phyloP scores from a whole-genome alignment of 108 stramenopile genomes.

The Conticribra weissflogii region DNA sequence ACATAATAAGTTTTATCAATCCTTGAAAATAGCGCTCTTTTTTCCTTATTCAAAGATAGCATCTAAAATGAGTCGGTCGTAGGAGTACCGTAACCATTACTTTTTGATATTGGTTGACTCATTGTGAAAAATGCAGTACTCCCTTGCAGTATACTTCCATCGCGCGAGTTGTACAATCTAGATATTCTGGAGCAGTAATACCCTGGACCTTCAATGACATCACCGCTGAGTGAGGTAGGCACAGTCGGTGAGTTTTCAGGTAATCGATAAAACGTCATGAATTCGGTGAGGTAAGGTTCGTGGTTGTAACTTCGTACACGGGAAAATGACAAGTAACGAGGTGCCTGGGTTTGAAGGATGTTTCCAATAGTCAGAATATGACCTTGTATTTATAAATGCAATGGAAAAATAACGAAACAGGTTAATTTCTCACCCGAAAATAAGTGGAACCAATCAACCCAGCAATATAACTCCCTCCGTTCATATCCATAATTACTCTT shows the following conservation, averaged over 20 bases:
- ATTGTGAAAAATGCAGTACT: conserved; percentile 51
- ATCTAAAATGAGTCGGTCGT: too few relatives aligned
- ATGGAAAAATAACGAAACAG: background rate
- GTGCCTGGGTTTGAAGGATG: conserved; percentile 13
- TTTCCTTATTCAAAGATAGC: too few relatives aligned
- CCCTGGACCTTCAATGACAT: conserved; percentile 11
- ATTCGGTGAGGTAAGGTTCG: conserved; percentile 41
- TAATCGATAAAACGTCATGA: conserved; percentile 37
- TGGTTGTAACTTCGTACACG: conserved; percentile 12
- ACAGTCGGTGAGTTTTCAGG: background rate
- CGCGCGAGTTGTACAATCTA: conserved; percentile 35
- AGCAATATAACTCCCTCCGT: conserved; percentile 40
- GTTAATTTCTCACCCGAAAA: conserved; percentile 28
- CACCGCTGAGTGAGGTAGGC: background rate
- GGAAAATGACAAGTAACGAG: conserved; percentile 45
- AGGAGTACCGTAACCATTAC: too few relatives aligned
- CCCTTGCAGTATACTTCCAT: conserved; percentile 48
- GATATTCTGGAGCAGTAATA: conserved; percentile 43
- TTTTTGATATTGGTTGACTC: conserved; percentile 21
- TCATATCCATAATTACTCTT: conserved; percentile 43
- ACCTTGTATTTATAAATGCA: too few relatives aligned
- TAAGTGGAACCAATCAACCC: conserved; percentile 39
- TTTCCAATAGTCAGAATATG: too few relatives aligned
- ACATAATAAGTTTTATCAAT: too few relatives aligned
- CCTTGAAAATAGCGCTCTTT: too few relatives aligned